Evolutionary conservation across 768 basidiomycete genomes (phyloP), one percentile per base, ranked within the genome.

Genomic region (Sarcomyxa edulis): DNA sequence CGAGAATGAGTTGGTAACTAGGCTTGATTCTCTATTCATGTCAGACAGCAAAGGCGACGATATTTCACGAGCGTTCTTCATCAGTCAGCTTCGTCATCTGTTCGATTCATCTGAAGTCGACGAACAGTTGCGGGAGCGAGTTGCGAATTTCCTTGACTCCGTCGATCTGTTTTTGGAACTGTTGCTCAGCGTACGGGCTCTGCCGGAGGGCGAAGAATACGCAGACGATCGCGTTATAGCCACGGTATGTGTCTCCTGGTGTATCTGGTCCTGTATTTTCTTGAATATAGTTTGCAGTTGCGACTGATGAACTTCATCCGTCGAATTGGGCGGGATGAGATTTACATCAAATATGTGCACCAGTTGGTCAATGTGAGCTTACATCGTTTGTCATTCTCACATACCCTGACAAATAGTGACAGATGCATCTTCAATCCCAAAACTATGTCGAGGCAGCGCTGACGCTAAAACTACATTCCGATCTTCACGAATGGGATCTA

Each of bases 321-420:
- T 12, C 76, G 86, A 12, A 93, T 95, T 40, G 92, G 92, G 12
- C 72, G 93, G 9, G 84, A 90, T 52, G 92, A 94, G 54, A 92
- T 96, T 43, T 95, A 93, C 52, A 87, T 94, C 60, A 90, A 93
- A 73, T 95, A 95, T 56, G 87, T 95, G 16, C 91, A 96, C 54
- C 90, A 94, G 54, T 80, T 96, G 18, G 90, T 95, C 35, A 87
- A 90, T 50, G 88, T 93, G 53, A 48, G 81, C 50, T 14, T 42
- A 31, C 18, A n/a, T 45, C 21, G 6, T 39, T 40, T 35, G 2
- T 20, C 23, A 15, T 35, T 29, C 5, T 14, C 20, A 9, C 28
- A n/a, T 36, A 6, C 25, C 41, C 43, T 35, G 24, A 37, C 26
- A 61, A 29, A 42, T 20, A 40, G 42, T 32, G 25, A 12, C 48